A percentile compares a stretch with the other conserved stretches of the same genome.
These are phyloP conservation scores for Starmerella kuoi DNA, from an alignment of 805 yeast species.

Conservation along the genomic window DNA sequence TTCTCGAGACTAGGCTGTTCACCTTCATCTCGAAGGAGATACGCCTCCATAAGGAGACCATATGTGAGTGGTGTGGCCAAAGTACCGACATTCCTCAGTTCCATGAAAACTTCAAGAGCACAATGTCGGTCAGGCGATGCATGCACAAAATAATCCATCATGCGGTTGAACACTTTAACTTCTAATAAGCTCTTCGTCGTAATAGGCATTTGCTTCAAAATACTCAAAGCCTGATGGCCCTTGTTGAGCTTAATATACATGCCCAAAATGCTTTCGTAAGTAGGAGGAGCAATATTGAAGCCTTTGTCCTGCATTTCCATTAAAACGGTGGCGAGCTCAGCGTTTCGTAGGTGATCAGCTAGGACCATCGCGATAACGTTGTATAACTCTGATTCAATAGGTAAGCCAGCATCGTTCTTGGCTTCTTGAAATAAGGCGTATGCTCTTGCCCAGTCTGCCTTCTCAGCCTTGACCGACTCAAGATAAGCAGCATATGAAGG, in stretches of 20 bases:
- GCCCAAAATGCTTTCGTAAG: conserved; percentile 12
- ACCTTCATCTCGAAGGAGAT: conserved; percentile 28
- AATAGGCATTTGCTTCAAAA: conserved; percentile 6
- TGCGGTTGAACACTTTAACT: conserved; percentile 28
- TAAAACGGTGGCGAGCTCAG: conserved; percentile 1
- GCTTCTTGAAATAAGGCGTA: conserved; percentile 14
- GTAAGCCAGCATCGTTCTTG: conserved; percentile 1
- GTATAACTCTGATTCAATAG: conserved; percentile 7
- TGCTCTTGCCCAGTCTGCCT: not conserved
- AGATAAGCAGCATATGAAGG: conserved; percentile 9
- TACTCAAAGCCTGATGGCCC: conserved; percentile 8
- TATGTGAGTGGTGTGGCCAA: conserved; percentile 32
- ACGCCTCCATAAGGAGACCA: conserved; percentile 31
- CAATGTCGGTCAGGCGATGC: conserved; percentile 25
- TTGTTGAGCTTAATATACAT: conserved; percentile 9
- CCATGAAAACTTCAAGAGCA: conserved; percentile 27
- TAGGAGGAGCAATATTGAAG: not conserved
- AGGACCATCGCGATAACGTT: conserved; percentile 8
- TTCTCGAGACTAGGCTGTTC: conserved; percentile 24
- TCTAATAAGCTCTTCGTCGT: conserved; percentile 7
- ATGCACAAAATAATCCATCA: conserved; percentile 32
- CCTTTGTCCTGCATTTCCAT: conserved; percentile 4
- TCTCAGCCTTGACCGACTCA: conserved; percentile 6
- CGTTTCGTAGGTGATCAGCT: conserved; percentile 5
- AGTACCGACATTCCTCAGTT: conserved; percentile 25